Evolutionary conservation across 495 filamentous ascomycete genomes (phyloP).

Genomic region (Parathielavia appendiculata): DNA sequence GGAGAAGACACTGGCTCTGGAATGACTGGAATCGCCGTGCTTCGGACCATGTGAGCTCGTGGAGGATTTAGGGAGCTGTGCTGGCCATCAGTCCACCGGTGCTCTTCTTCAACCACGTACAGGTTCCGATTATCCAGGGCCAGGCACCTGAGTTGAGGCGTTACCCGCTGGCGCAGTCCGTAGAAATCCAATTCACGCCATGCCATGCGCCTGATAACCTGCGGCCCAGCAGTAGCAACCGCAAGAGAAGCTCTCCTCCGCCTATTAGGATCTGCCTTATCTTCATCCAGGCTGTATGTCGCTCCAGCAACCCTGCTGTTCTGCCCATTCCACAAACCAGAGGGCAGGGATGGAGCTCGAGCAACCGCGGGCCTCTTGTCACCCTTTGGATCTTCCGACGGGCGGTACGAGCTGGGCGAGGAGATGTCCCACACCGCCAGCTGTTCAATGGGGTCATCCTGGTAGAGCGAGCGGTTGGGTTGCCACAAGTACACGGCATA

Average conservation of each 20-base stretch:
- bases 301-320: neutral
- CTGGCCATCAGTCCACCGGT: slow-evolving; percentile 45
- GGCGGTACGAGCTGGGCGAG: slow-evolving; percentile 48
- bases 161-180: slow-evolving; percentile 52
- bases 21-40: slow-evolving; percentile 52
- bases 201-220: slow-evolving; percentile 51
- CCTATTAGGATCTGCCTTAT: neutral
- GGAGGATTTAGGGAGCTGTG: slow-evolving; percentile 37
- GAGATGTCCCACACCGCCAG: slow-evolving; percentile 66
- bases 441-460: slow-evolving; percentile 57
- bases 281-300: neutral
- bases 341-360: slow-evolving; percentile 18
- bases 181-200: slow-evolving; percentile 54
- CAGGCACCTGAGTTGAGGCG: slow-evolving; percentile 49
- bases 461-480: slow-evolving; percentile 54
- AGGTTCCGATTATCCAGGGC: slow-evolving; percentile 51
- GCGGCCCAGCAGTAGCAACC: slow-evolving; percentile 35
- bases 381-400: slow-evolving; percentile 51
- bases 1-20: slow-evolving; percentile 8
- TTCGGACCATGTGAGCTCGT: slow-evolving; percentile 43
- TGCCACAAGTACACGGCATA: slow-evolving; percentile 67
- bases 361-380: slow-evolving; percentile 29
- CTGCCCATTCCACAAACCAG: slow-evolving; percentile 27
- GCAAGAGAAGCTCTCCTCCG: slow-evolving; percentile 13
- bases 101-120: slow-evolving; percentile 44